Conservation (phyloP, 164 flowering plant genomes). For the Tetrastigma voinierianum region DNA sequence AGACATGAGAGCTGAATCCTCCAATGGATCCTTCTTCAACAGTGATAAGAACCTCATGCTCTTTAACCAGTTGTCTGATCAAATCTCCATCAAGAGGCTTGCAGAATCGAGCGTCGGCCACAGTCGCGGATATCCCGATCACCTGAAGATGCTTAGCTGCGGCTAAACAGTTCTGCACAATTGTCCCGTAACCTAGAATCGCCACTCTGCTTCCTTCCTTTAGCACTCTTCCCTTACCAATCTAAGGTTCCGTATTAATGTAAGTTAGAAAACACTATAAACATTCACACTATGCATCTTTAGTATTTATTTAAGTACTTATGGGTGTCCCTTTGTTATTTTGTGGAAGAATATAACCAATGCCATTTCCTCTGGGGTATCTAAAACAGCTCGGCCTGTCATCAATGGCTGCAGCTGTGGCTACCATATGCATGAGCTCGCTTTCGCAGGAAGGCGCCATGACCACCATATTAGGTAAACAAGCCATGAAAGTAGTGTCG, state of each 20-base stretch:
- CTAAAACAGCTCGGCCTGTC: conserved; percentile 48
- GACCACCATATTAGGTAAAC: conserved; percentile 62
- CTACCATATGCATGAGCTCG: conserved; percentile 56
- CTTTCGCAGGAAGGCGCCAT: conserved; percentile 51
- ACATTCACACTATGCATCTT: not conserved
- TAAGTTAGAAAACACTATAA: not conserved
- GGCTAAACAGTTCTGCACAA: conserved; percentile 32
- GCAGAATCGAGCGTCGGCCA: conserved; percentile 56
- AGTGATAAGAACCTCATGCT: conserved; percentile 41
- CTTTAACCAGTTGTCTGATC: conserved; percentile 29
- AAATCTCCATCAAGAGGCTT: conserved; percentile 46
- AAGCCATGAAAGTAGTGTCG: conserved; percentile 52
- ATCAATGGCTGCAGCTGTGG: conserved; percentile 47
- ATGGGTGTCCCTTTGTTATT: conserved; percentile 45
- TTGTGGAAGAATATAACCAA: conserved; percentile 40
- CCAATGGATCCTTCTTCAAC: conserved; percentile 45
- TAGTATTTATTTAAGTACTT: conserved; percentile 23
- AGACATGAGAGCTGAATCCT: conserved; percentile 50
- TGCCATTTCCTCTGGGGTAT: conserved; percentile 46
- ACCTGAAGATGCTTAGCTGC: conserved; percentile 28
- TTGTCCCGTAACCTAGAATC: conserved; percentile 34
- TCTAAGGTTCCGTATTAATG: conserved; percentile 15
- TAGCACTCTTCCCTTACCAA: conserved; percentile 46
- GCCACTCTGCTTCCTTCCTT: conserved; percentile 40
- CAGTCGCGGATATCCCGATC: conserved; percentile 22